Evolutionary conservation across 2,329 filamentous ascomycete genomes (phyloP), one percentile per base, ranked within the genome.

Genomic region (Fusarium nelsonii): DNA sequence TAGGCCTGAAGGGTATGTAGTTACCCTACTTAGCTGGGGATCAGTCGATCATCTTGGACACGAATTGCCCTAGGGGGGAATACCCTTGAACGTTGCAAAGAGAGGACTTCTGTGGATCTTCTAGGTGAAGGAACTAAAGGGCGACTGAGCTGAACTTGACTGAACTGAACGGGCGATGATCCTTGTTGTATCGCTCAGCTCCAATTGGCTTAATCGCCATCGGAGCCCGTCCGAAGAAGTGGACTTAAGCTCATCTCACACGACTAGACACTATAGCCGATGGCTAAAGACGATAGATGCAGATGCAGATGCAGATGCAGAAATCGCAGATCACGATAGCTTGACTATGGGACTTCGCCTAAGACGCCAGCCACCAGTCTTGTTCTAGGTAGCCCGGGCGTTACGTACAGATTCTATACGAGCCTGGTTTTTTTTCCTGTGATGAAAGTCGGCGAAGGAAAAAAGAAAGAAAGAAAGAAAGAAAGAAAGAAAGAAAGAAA

Each of bases 221-320:
- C 50, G 36, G 50, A 41, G 37, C 12, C 15, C 23, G 37, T 10
- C 37, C n/a, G 41, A 48, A 28, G 37, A 58, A 64, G 60, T 64
- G 60, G 60, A 63, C 58, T 63, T 63, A 58, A 63, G 58, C 50
- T 63, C 50, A 18, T 36, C n/a, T 51, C 48, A 28, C 48, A 39
- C 36, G 36, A 51, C 48, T 51, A 14, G 23, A 28, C 16, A 16
- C 16, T 23, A 51, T 28, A 23, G 39, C 34, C 26, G 28, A 23
- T 23, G 20, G 30, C 15, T 46, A 20, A 23, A 63, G 26, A 49
- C 34, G 26, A 49, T 34, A 63, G 12, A 50, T 28, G 23, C 12
- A 39, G 6, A 36, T 34, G 30, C 30, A 23, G 3, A 37, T 28
- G 12, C 33, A 50, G 4, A 49, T 34, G 45, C 32, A 49, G 20